Evolutionary conservation across 208 protist genomes (phyloP).

Genomic region (Tritrichomonas musculus): DNA sequence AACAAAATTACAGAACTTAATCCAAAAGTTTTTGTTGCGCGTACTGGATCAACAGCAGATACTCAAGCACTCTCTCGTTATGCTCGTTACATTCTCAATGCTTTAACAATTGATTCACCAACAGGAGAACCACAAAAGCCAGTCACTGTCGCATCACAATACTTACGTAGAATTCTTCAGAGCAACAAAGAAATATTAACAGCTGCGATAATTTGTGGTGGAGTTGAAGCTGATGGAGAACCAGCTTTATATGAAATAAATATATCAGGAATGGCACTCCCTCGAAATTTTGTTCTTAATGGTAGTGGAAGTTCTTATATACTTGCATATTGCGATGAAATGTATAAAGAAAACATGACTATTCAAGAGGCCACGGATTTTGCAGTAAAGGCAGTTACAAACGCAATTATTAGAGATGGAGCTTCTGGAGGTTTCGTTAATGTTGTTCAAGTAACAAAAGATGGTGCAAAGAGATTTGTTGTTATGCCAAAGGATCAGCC

Average conservation of each 20-base stretch:
- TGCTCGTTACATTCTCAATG: neutral
- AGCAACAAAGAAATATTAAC: neutral
- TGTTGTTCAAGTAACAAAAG: neutral
- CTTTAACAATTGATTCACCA: neutral
- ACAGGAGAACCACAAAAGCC: neutral
- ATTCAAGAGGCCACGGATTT: neutral
- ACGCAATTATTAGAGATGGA: neutral
- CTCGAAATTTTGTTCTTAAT: neutral
- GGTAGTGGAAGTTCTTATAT: conserved; percentile 27
- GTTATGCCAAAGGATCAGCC: neutral
- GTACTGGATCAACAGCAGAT: neutral
- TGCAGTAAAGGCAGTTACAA: neutral
- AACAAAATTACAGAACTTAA: conserved; percentile 30
- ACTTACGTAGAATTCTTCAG: neutral
- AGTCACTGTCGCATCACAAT: neutral
- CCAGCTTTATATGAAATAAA: neutral
- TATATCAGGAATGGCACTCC: neutral
- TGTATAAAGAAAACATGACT: conserved; percentile 8
- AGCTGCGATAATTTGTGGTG: neutral
- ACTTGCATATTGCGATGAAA: neutral
- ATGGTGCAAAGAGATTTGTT: neutral
- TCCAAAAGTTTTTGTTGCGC: neutral
- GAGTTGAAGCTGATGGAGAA: neutral
- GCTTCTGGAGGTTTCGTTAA: neutral
- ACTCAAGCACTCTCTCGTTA: neutral